phyloP scores from a whole-genome alignment of 2,329 filamentous ascomycete genomes.

The Curvularia sp. region DNA sequence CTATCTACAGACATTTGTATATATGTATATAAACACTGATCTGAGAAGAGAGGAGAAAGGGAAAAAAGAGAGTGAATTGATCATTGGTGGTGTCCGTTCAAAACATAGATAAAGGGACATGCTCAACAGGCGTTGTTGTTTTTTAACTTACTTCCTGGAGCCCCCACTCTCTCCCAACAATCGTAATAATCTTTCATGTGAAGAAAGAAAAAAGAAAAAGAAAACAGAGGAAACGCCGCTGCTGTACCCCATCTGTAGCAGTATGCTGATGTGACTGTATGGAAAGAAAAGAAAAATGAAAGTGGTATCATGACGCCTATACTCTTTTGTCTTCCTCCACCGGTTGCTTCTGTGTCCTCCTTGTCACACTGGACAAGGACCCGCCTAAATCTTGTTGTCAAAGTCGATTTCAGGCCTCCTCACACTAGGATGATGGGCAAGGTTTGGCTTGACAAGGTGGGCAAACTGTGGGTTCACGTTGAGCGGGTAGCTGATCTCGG shows the following conservation, averaged over 20 bases:
- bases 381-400: constrained; percentile 33
- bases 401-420: constrained; percentile 41
- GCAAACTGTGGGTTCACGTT: constrained; percentile 62
- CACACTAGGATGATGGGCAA: constrained; percentile 62
- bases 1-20: constrained; percentile 1
- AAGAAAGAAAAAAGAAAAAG: neutral
- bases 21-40: neutral
- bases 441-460: constrained; percentile 63
- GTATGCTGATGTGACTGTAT: constrained; percentile 13
- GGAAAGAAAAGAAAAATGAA: constrained; percentile 24
- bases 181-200: neutral
- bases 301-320: constrained; percentile 45
- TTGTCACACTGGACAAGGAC: neutral
- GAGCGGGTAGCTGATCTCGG: constrained; percentile 65
- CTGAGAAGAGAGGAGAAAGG: neutral
- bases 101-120: neutral
- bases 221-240: constrained; percentile 11
- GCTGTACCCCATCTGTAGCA: constrained; percentile 7
- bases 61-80: neutral
- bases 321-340: neutral
- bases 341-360: neutral
- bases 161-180: neutral
- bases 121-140: constrained; percentile 6
- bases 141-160: constrained; percentile 6
- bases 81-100: constrained; percentile 1